A percentile compares a stretch with the other conserved stretches of the same genome.
Evolutionary conservation across 805 yeast species (phyloP).

Genomic region (Ogataea chonburiensis): DNA sequence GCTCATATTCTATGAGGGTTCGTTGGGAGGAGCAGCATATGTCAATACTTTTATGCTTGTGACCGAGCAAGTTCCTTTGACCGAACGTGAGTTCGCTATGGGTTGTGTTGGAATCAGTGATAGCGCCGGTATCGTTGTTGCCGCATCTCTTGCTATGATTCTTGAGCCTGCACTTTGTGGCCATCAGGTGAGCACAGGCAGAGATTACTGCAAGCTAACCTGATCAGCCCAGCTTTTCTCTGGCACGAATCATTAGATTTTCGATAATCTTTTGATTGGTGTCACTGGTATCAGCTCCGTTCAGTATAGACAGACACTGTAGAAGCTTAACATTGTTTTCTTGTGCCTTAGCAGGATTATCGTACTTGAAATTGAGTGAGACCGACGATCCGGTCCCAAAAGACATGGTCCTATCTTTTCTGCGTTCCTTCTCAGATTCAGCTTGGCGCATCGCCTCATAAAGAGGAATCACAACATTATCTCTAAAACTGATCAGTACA

Average conservation of each 20-base stretch:
- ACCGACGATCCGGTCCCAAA: constrained; percentile 11
- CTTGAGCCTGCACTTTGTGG: constrained; percentile 72
- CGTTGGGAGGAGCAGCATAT: constrained; percentile 87
- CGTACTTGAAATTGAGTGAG: constrained; percentile 4
- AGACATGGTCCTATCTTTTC: constrained; percentile 16
- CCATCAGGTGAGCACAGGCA: constrained; percentile 66
- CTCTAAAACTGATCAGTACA: constrained; percentile 48
- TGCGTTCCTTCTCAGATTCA: constrained; percentile 23
- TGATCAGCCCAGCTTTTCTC: constrained; percentile 22
- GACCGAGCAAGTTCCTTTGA: constrained; percentile 50
- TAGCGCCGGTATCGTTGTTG: constrained; percentile 77
- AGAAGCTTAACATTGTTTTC: constrained; percentile 33
- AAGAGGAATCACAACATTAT: constrained; percentile 51
- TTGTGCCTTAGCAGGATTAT: constrained; percentile 14
- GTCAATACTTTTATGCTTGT: constrained; percentile 85
- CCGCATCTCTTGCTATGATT: constrained; percentile 73
- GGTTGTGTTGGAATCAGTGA: constrained; percentile 85
- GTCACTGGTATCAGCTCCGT: constrained; percentile 51
- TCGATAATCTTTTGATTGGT: constrained; percentile 60
- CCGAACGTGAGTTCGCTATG: constrained; percentile 71
- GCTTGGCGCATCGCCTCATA: constrained; percentile 42
- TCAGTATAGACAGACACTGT: constrained; percentile 62
- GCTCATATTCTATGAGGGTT: constrained; percentile 80
- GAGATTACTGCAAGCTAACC: constrained; percentile 68
- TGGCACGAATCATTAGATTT: constrained; percentile 39